Percentiles rank a stretch among this genome's conserved stretches.
These are phyloP conservation scores for Apiotrichum veenhuisii DNA, from an alignment of 1,284 basidiomycete species.

Conservation along the genomic window DNA sequence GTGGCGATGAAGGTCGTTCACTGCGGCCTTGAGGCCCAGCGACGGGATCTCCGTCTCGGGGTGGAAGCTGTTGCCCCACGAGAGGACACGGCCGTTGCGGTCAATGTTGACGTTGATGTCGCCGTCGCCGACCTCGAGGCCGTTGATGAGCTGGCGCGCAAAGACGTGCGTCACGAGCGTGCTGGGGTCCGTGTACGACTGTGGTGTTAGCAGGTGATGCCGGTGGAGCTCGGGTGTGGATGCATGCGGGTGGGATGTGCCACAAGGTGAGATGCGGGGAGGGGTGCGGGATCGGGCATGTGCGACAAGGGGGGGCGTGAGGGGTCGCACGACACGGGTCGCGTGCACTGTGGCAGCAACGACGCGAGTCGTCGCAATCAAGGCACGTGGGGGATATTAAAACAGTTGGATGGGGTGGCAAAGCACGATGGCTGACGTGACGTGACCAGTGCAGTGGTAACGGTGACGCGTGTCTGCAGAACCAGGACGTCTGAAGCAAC, in stretches of 20 bases:
- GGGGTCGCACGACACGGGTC: too few relatives aligned
- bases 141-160: slow-evolving; percentile 72
- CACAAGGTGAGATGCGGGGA: background rate
- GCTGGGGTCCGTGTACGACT: slow-evolving; percentile 79
- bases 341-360: too few relatives aligned
- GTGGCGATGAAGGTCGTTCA: background rate
- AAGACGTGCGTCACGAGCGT: slow-evolving; percentile 84
- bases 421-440: background rate
- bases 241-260: background rate
- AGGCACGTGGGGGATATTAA: too few relatives aligned
- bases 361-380: too few relatives aligned
- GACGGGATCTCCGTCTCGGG: slow-evolving; percentile 14
- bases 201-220: slow-evolving; percentile 59
- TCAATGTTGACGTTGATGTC: slow-evolving; percentile 85
- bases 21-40: background rate
- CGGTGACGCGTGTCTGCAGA: background rate
- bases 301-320: background rate
- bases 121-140: slow-evolving; percentile 79
- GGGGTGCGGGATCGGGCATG: too few relatives aligned
- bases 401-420: too few relatives aligned
- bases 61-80: slow-evolving; percentile 61
- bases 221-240: background rate
- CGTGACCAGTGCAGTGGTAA: background rate
- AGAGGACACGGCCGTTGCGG: slow-evolving; percentile 66
- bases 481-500: too few relatives aligned